Evolutionary conservation across 768 basidiomycete genomes (phyloP), one percentile per base, ranked within the genome.

Genomic region (Naganishia kalamii): DNA sequence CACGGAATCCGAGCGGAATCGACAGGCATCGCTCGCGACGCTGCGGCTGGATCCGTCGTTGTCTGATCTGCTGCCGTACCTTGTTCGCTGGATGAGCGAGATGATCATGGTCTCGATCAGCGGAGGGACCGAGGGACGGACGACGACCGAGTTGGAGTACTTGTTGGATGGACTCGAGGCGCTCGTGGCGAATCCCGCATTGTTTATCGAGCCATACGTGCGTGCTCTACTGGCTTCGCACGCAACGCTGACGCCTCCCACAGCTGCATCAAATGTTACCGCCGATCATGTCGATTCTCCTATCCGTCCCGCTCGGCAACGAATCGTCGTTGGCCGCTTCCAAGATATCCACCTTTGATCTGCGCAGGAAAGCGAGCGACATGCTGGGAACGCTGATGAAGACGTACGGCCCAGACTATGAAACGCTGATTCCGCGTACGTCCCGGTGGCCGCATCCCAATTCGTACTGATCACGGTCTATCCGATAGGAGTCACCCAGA

Each of bases 121-220:
- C 33, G 60, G 60, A 5, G 66, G 66, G 7, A 62, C 43, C 0
- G 60, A 67, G 41, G 59, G 48, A 8, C 25, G 65, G 80, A 79
- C 60, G 86, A 91, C 66, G 86, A 90, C 13, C 81, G 82, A 65
- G 81, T 86, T 99, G 1, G 89, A 89, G 67, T 86, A 91, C 30
- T 80, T 92, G 66, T 79, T 98, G 67, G 90, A 92, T 67, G 89
- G 90, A 19, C 85, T 92, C 46, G 83, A 87, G 65, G 89, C 92
- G 1, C 81, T 97, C 15, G 79, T 96, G 52, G 88, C 89, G 62
- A 99, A 98, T 77, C 81, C 83, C 32, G 88, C 89, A 0, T 81
- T 99, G 5, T 97, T 97, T 74, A 85, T 97, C 25, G 96, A 99
- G 78, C 96, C 94, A 47, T 98, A 96, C 75, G 92, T 96, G 72